Conservation (phyloP, 768 basidiomycete genomes). For the Leccinum incarnatum region DNA sequence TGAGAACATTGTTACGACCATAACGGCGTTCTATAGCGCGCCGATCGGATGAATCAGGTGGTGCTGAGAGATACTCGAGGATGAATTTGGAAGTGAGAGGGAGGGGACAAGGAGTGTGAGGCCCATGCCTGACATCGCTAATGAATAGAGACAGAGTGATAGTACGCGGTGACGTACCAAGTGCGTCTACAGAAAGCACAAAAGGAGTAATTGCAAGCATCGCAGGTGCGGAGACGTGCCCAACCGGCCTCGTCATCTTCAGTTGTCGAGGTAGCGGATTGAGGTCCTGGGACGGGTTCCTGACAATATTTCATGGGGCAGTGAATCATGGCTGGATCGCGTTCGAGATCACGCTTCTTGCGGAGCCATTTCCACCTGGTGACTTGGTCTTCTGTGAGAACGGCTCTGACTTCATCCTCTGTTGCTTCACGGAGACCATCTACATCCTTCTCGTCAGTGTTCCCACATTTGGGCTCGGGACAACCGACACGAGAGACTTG, state of each 20-base stretch:
- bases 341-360: slow-evolving; percentile 69
- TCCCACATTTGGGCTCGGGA: slow-evolving; percentile 79
- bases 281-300: slow-evolving; percentile 65
- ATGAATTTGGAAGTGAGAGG: slow-evolving; percentile 65
- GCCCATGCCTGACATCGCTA: slow-evolving; percentile 68
- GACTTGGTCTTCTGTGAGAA: slow-evolving; percentile 63
- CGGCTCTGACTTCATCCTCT: slow-evolving; percentile 70
- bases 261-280: slow-evolving; percentile 16
- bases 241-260: slow-evolving; percentile 60
- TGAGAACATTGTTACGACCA: slow-evolving; percentile 58
- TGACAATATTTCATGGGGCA: slow-evolving; percentile 85
- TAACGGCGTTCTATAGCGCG: slow-evolving; percentile 56
- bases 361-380: slow-evolving; percentile 76
- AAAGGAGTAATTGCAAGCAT: slow-evolving; percentile 71
- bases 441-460: slow-evolving; percentile 32
- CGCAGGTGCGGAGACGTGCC: slow-evolving; percentile 70
- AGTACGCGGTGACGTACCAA: slow-evolving; percentile 48
- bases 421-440: slow-evolving; percentile 44
- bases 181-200: slow-evolving; percentile 80
- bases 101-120: slow-evolving; percentile 66
- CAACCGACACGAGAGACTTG: slow-evolving; percentile 74
- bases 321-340: slow-evolving; percentile 74
- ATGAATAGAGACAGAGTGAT: slow-evolving; percentile 3
- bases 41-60: slow-evolving; percentile 51
- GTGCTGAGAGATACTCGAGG: slow-evolving; percentile 59